A percentile compares a stretch with the other conserved stretches of the same genome.
These are phyloP conservation scores for Graphilbum sp. DNA, from an alignment of 2,329 filamentous ascomycete species.

Conservation along the genomic window DNA sequence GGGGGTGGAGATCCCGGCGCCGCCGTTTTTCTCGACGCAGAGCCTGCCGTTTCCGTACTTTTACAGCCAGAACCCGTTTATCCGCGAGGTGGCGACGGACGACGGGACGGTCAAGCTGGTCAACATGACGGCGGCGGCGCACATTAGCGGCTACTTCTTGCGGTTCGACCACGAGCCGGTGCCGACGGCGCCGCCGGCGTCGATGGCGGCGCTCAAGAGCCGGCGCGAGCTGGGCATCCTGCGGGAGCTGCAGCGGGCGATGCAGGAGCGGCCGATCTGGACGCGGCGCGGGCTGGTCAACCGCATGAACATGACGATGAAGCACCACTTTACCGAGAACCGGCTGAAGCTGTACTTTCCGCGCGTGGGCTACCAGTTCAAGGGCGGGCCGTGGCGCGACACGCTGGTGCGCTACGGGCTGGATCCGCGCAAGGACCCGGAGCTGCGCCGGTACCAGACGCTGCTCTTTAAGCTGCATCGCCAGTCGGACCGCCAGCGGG, in stretches of 20 bases:
- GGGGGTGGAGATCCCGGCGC: slow-evolving; percentile 59
- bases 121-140: slow-evolving; percentile 40
- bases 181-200: slow-evolving; percentile 41
- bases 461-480: slow-evolving; percentile 64
- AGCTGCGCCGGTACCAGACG: slow-evolving; percentile 73
- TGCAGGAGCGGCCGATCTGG: slow-evolving; percentile 67
- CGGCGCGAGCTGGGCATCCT: slow-evolving; percentile 48
- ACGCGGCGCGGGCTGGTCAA: slow-evolving; percentile 73
- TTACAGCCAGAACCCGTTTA: slow-evolving; percentile 74
- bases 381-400: slow-evolving; percentile 82
- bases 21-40: slow-evolving; percentile 61
- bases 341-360: slow-evolving; percentile 60
- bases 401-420: slow-evolving; percentile 71
- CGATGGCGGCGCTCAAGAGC: slow-evolving; percentile 39
- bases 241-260: slow-evolving; percentile 42
- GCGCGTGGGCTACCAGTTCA: slow-evolving; percentile 83
- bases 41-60: slow-evolving; percentile 61
- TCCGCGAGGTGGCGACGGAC: slow-evolving; percentile 43
- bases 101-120: slow-evolving; percentile 33
- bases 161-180: slow-evolving; percentile 45
- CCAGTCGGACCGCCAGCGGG: slow-evolving; percentile 26
- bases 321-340: slow-evolving; percentile 23
- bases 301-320: slow-evolving; percentile 33
- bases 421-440: slow-evolving; percentile 64
- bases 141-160: slow-evolving; percentile 41